Evolutionary conservation across 805 yeast species (phyloP), one percentile per base, ranked within the genome.

Genomic region (Novakomyces olei): DNA sequence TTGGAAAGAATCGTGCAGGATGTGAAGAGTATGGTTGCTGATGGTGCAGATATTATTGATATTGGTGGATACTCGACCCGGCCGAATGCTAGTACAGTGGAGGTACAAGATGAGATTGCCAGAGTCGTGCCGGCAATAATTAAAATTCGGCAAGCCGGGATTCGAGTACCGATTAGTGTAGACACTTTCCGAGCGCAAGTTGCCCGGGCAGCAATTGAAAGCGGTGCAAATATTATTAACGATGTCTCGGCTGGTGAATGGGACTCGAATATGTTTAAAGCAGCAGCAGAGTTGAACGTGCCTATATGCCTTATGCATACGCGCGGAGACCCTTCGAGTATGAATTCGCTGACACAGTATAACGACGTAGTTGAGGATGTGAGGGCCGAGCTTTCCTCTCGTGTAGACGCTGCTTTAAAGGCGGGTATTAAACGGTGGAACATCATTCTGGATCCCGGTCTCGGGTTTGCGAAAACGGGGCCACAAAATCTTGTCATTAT

Each of bases 41-140:
- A 62, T 15, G 81, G 79, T 1, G 78, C 81, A n/a, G 58, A 60
- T 18, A 76, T 88, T 19, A 60, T 88, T 25, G 98, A 88, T 49
- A 63, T 88, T 34, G 98, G 98, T 5, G 98, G 98, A 2, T 78
- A 80, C 36, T 79, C 94, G 1, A 88, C 98, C 0, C 63, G 91
- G 32, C 98, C 98, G 0, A 79, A 80, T 1, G 68, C 91, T 1
- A 44, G 41, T 1, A 78, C 68, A 34, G 72, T 75, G 0, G 44
- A 63, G 2, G 62, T 50, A 15, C 64, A 63, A n/a, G 83, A 67
- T 35, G 98, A 88, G 48, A 42, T 76, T 30, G 44, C 44, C 2
- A 54, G 96, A 27, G 74, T 83, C 1, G 48, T 78, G 5, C 88
- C 88, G 0, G 64, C 76, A 0, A 60, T 88, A 2, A 48, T 61